A percentile compares a stretch with the other conserved stretches of the same genome.
Conservation (phyloP, 768 basidiomycete genomes). For the Lactarius pseudohatsudake region DNA sequence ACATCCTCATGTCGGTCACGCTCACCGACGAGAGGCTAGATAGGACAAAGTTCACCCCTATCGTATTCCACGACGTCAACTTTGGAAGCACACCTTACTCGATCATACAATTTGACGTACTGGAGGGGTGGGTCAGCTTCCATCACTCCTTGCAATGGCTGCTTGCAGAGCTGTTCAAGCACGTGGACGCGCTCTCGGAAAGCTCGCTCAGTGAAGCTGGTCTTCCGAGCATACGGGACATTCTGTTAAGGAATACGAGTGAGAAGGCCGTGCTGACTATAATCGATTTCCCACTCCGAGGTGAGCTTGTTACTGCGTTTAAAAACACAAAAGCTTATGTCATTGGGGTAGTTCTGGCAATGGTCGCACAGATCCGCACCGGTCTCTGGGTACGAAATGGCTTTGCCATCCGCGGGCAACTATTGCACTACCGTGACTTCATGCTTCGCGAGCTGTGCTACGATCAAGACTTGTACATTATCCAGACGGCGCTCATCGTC, state of each 20-base stretch:
- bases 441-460: constrained; percentile 94
- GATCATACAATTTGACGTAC: constrained; percentile 76
- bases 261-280: constrained; percentile 71
- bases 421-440: constrained; percentile 94
- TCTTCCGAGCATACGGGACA: constrained; percentile 53
- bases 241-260: constrained; percentile 59
- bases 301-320: constrained; percentile 44
- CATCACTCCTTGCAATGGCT: constrained; percentile 93
- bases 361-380: constrained; percentile 93
- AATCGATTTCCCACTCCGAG: constrained; percentile 87
- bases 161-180: constrained; percentile 84
- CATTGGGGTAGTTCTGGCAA: constrained; percentile 61
- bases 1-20: constrained; percentile 71
- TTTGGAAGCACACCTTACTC: constrained; percentile 62
- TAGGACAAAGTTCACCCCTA: constrained; percentile 57
- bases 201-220: constrained; percentile 53
- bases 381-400: constrained; percentile 99
- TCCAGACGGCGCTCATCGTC: constrained; percentile 81
- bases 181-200: constrained; percentile 64
- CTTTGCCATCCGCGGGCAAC: constrained; percentile 90
- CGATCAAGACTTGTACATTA: constrained; percentile 90
- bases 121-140: constrained; percentile 84
- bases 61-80: constrained; percentile 61
- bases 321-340: constrained; percentile 9
- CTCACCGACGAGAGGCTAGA: constrained; percentile 69